A percentile compares a stretch with the other conserved stretches of the same genome.
Evolutionary conservation across 192 early-diverging fungal genomes (phyloP).

Genomic region (Spinellus fusiger): DNA sequence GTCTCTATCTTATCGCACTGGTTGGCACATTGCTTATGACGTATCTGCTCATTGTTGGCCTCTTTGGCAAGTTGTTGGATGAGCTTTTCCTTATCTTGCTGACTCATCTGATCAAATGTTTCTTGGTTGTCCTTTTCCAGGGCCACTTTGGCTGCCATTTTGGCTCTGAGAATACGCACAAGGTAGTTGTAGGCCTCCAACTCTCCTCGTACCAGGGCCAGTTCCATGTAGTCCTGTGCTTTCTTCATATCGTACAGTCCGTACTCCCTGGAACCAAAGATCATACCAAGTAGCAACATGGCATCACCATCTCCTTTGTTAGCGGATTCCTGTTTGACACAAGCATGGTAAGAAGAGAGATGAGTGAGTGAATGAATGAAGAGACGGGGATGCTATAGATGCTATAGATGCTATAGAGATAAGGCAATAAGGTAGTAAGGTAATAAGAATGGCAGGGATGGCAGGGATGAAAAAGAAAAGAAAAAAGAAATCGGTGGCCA

Average conservation of each 20-base stretch:
- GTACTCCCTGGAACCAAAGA: slow-evolving; percentile 45
- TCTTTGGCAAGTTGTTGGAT: slow-evolving; percentile 26
- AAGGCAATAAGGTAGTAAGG: too few species aligned
- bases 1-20: slow-evolving; percentile 38
- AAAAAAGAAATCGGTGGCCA: too few species aligned
- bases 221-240: slow-evolving; percentile 43
- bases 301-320: slow-evolving; percentile 39
- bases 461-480: too few species aligned
- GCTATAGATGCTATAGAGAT: too few species aligned
- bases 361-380: too few species aligned
- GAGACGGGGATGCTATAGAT: too few species aligned
- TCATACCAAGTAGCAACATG: slow-evolving; percentile 43
- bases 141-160: slow-evolving; percentile 33
- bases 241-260: slow-evolving; percentile 45
- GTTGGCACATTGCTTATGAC: slow-evolving; percentile 28
- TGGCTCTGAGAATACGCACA: slow-evolving; percentile 35
- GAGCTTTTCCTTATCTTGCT: slow-evolving; percentile 21
- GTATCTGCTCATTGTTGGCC: slow-evolving; percentile 22
- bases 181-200: slow-evolving; percentile 40
- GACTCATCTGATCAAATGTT: slow-evolving; percentile 27
- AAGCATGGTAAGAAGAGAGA: too few species aligned
- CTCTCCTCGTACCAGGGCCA: slow-evolving; percentile 44
- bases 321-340: slow-evolving; percentile 20
- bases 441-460: too few species aligned
- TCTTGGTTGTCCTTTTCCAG: slow-evolving; percentile 29